These are phyloP conservation scores for Citrus hindsii DNA, from an alignment of 345 rosid genomes.

Conservation along the genomic window DNA sequence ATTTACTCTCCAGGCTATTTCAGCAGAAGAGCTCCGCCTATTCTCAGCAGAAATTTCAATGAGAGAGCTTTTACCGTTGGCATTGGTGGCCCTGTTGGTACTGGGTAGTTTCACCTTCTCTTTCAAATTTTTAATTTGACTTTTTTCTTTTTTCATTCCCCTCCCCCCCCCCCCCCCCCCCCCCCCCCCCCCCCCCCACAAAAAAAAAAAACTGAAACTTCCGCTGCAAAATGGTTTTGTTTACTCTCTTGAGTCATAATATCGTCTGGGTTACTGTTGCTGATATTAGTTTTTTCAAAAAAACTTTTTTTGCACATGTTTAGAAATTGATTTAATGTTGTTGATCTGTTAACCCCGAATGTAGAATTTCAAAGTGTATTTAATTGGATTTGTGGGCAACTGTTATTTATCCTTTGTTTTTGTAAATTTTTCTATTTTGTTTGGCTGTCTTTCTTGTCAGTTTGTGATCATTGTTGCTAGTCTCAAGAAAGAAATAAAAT, in stretches of 20 bases:
- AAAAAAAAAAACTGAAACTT: too few relatives aligned
- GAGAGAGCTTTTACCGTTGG: slow-evolving; percentile 97
- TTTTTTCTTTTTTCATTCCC: too few relatives aligned
- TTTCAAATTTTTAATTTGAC: neutral
- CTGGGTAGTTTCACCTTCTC: slow-evolving; percentile 53
- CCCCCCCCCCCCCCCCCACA: too few relatives aligned
- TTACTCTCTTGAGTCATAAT: too few relatives aligned
- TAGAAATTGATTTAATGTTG: neutral
- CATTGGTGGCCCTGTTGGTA: slow-evolving; percentile 97
- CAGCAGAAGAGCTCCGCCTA: slow-evolving; percentile 83
- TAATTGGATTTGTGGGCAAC: neutral
- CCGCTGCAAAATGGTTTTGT: too few relatives aligned
- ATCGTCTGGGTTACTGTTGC: too few relatives aligned
- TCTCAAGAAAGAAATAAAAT: neutral
- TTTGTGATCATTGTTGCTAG: neutral
- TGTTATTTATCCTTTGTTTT: neutral
- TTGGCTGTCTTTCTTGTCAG: neutral
- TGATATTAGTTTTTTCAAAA: too few relatives aligned
- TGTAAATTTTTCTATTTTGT: neutral
- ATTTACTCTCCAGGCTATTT: slow-evolving; percentile 96
- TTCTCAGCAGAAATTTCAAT: slow-evolving; percentile 60
- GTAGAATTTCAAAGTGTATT: neutral
- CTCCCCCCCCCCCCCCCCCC: too few relatives aligned
- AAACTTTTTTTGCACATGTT: too few relatives aligned
- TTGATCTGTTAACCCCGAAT: neutral